Conservation (phyloP, 2,329 filamentous ascomycete species). For the Epichloe typhina region DNA sequence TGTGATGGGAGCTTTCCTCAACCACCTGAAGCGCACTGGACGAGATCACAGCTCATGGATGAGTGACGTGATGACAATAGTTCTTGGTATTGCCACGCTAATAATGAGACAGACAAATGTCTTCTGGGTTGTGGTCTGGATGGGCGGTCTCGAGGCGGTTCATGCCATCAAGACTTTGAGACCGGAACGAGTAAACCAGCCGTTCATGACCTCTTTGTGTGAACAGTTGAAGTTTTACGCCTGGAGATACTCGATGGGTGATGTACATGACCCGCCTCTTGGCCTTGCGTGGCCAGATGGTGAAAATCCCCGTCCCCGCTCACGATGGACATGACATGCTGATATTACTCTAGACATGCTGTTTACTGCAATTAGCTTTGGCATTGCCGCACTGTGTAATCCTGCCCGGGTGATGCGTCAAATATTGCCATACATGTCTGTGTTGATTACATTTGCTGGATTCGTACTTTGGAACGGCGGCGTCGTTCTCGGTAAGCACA, state of each 20-base stretch:
- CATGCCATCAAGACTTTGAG: conserved; percentile 34
- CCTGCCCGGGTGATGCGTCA: conserved; percentile 30
- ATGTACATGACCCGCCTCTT: conserved; percentile 42
- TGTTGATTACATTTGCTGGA: conserved; percentile 53
- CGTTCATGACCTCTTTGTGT: conserved; percentile 17
- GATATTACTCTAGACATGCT: conserved; percentile 33
- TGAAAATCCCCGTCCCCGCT: conserved; percentile 15
- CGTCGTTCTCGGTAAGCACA: conserved; percentile 67
- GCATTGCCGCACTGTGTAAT: conserved; percentile 40
- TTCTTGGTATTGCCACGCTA: conserved; percentile 52
- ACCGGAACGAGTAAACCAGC: conserved; percentile 18
- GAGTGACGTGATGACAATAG: conserved; percentile 32
- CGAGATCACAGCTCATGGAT: conserved; percentile 16
- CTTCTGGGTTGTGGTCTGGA: conserved; percentile 80
- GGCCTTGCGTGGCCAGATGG: conserved; percentile 35
- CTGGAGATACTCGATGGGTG: conserved; percentile 33
- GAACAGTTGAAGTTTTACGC: conserved; percentile 25
- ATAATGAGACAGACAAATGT: conserved; percentile 89
- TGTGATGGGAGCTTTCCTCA: conserved; percentile 57
- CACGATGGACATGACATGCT: background rate
- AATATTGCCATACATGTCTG: conserved; percentile 45
- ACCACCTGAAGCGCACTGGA: conserved; percentile 34
- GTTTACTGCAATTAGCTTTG: conserved; percentile 50
- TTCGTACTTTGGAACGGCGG: conserved; percentile 84
- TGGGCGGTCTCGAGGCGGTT: conserved; percentile 48